Percentiles rank a stretch among this genome's conserved stretches.
Conservation (phyloP, 2,329 filamentous ascomycete species). For the Diaporthe vexans region DNA sequence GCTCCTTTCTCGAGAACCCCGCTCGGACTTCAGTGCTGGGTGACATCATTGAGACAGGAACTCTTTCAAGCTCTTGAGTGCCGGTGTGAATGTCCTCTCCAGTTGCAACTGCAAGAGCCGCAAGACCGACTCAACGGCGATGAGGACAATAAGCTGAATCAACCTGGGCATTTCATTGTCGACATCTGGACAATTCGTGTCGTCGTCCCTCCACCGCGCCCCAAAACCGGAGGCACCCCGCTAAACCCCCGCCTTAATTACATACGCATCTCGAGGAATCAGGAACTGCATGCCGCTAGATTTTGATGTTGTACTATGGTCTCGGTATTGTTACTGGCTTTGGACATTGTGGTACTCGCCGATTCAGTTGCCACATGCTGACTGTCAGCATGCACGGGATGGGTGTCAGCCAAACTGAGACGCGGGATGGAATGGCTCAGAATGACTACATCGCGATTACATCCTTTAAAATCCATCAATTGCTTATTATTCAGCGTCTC, state of each 20-base stretch:
- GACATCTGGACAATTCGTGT: too few species aligned
- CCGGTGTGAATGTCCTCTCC: background rate
- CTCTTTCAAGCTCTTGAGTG: conserved; percentile 12
- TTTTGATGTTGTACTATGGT: background rate
- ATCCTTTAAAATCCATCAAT: background rate
- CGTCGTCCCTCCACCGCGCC: background rate
- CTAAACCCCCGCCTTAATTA: background rate
- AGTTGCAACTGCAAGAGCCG: conserved; percentile 16
- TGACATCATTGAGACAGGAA: conserved; percentile 29
- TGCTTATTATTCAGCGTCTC: background rate
- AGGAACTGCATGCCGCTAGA: background rate
- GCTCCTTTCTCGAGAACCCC: background rate
- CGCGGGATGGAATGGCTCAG: background rate
- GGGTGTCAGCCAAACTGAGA: conserved; percentile 3
- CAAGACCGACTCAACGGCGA: background rate
- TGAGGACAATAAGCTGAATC: background rate
- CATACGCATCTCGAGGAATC: background rate
- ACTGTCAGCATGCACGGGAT: conserved; percentile 2
- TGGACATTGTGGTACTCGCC: background rate
- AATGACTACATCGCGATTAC: too few species aligned
- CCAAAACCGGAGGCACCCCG: background rate
- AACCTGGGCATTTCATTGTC: conserved; percentile 16
- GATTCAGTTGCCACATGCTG: background rate
- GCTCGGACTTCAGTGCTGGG: background rate
- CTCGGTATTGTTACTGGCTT: background rate